Evolutionary conservation across 2,329 filamentous ascomycete genomes (phyloP), one percentile per base, ranked within the genome.

Genomic region (Pseudopyrenochaeta lycopersici): DNA sequence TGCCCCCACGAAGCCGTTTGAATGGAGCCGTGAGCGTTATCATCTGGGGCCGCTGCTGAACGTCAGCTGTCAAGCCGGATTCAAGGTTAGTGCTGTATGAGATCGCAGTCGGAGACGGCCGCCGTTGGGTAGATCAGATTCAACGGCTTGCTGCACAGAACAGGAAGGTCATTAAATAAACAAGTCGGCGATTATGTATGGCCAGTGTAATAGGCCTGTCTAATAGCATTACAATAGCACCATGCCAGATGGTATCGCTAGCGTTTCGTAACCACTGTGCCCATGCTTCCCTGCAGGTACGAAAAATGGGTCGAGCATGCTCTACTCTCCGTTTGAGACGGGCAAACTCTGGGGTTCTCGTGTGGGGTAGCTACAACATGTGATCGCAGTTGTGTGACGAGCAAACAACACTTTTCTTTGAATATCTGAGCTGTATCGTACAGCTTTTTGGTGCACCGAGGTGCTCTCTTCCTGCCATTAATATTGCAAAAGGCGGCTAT

Each of bases 141-240:
- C 32, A 49, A 39, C 36, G 36, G 20, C n/a, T 33, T 42, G 40
- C 43, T 51, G 52, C 36, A 55, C 56, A 10, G 51, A 63, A 56
- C 14, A 61, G 58, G 60, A 57, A 65, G 62, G 63, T 65, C 49
- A 44, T n/a, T n/a, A 15, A 20, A 48, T 56, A 44, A 23, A 15
- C 12, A 49, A 47, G 41, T 48, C 55, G 44, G 53, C 36, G 49
- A 54, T 48, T 50, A 35, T 57, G 40, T 46, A 36, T 17, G 46
- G 47, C 51, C 58, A 48, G 29, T 54, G 44, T 54, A 45, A 48
- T 52, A 54, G 54, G 38, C 40, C 53, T n/a, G n/a, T n/a, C n/a
- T 18, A 46, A 35, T 54, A 52, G 32, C 39, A 52, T 52, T 60
- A 60, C 49, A 58, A 42, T 49, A 55, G 45, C 41, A 56, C 53